A percentile compares a stretch with the other conserved stretches of the same genome.
These are phyloP conservation scores for Fragilaria radians DNA, from an alignment of 108 stramenopile genomes.

Conservation along the genomic window DNA sequence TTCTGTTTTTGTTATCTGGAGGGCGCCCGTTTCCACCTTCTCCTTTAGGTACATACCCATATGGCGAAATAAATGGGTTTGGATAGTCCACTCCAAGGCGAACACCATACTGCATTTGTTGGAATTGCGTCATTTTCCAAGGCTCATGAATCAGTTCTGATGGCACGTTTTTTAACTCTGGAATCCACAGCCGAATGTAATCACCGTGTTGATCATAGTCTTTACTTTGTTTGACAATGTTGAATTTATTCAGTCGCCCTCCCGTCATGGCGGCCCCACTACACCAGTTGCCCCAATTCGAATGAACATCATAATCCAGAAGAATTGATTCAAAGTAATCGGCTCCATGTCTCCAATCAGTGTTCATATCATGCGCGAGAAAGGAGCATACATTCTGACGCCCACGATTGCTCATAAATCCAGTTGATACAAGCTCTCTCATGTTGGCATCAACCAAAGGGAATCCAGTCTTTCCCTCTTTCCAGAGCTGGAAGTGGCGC, in stretches of 20 bases:
- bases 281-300: slow-evolving; percentile 96
- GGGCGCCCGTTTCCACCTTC: slow-evolving; percentile 12
- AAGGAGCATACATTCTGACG: slow-evolving; percentile 95
- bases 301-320: slow-evolving; percentile 92
- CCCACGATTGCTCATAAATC: slow-evolving; percentile 97
- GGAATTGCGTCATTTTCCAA: slow-evolving; percentile 82
- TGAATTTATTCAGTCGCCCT: slow-evolving; percentile 89
- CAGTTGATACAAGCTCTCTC: slow-evolving; percentile 92
- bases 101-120: slow-evolving; percentile 65
- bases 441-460: slow-evolving; percentile 98
- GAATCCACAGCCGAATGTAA: slow-evolving; percentile 93
- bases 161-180: slow-evolving; percentile 82
- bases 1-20: slow-evolving; percentile 23
- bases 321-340: slow-evolving; percentile 88
- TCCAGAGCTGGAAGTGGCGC: slow-evolving; percentile 59
- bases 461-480: slow-evolving; percentile 81
- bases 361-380: slow-evolving; percentile 85
- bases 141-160: slow-evolving; percentile 73
- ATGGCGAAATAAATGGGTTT: slow-evolving; percentile 60
- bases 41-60: not conserved
- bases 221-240: slow-evolving; percentile 92
- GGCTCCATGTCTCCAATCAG: slow-evolving; percentile 95
- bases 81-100: slow-evolving; percentile 80
- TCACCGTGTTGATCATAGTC: slow-evolving; percentile 94
- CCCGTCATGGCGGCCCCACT: slow-evolving; percentile 87